Evolutionary conservation across 139 green algal species (phyloP), one percentile per base, ranked within the genome.

Genomic region (Haematococcus sp.): DNA sequence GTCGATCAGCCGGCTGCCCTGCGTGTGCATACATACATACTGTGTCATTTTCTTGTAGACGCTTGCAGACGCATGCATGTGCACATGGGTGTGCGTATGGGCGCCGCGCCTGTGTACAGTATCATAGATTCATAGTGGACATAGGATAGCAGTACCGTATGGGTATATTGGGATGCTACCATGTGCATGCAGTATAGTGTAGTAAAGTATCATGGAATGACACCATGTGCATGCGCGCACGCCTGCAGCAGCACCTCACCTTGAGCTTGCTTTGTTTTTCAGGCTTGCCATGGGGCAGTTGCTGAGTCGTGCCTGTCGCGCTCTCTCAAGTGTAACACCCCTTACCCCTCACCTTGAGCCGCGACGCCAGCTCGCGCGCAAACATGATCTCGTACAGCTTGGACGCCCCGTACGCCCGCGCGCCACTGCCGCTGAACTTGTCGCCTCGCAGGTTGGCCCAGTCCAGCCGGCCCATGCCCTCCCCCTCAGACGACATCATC

Each of bases 351-450:
- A 49, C 40, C 40, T 49, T 49, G 58, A 76, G 71, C 44, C 71
- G 43, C 9, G 43, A 30, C 58, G 63, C 58, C 75, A 81, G 68
- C 61, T 81, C 75, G 1, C 69, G 44, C 0, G 20, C 49, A 27
- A 76, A 76, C 68, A 81, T 76, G n/a, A 81, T 46, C 27, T 56
- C 33, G 46, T 44, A 69, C 51, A 76, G 52, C 75, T 81, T 81
- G 60, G 51, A 23, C 33, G 2, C 27, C 33, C 51, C 75, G 52
- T 81, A 81, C n/a, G 69, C 20, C 2, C 17, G 2, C 68, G 76
- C 58, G n/a, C 67, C 75, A 56, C 67, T 76, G 75, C 75, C 68
- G 20, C 46, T 71, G 68, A 74, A 80, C 44, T 76, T 66, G 25
- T 66, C 46, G 19, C 75, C 75, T 59, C 72, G 51, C 20, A 81